These are phyloP conservation scores for Haematococcus lacustris DNA, from an alignment of 139 green algal genomes.

Conservation along the genomic window DNA sequence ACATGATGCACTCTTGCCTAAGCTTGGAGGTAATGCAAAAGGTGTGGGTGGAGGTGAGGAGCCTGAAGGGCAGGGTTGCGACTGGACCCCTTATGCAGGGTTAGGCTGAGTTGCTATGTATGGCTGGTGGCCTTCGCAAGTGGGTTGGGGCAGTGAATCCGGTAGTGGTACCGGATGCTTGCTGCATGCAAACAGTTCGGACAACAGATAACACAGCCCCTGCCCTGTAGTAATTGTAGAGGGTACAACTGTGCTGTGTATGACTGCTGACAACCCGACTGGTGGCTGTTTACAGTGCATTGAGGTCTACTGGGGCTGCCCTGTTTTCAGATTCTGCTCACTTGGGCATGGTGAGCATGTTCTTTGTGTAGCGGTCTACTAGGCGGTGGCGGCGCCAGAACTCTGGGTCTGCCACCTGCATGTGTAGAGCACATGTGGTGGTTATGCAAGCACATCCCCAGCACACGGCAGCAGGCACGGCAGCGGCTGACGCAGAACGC, in stretches of 20 bases:
- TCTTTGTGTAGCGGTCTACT: not conserved
- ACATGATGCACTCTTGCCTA: not conserved
- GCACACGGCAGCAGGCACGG: too few species aligned
- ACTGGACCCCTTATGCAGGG: too few species aligned
- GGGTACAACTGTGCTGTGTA: not conserved
- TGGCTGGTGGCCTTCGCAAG: too few species aligned
- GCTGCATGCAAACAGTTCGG: not conserved
- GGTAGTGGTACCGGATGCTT: not conserved
- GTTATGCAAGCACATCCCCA: too few species aligned
- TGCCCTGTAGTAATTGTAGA: not conserved
- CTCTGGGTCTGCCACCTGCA: not conserved
- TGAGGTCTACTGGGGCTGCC: not conserved
- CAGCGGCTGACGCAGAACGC: too few species aligned
- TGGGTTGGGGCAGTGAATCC: too few species aligned
- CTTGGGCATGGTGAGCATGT: not conserved
- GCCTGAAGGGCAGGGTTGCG: too few species aligned
- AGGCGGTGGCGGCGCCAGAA: not conserved
- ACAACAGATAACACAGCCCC: not conserved
- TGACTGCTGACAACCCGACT: not conserved
- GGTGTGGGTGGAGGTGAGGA: too few species aligned
- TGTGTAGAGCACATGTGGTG: too few species aligned
- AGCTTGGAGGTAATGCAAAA: not conserved
- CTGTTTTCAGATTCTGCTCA: not conserved
- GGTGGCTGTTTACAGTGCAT: not conserved
- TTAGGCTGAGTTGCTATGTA: too few species aligned